Conservation (phyloP, 106 monocot genomes). For the Platanthera zijinensis region DNA sequence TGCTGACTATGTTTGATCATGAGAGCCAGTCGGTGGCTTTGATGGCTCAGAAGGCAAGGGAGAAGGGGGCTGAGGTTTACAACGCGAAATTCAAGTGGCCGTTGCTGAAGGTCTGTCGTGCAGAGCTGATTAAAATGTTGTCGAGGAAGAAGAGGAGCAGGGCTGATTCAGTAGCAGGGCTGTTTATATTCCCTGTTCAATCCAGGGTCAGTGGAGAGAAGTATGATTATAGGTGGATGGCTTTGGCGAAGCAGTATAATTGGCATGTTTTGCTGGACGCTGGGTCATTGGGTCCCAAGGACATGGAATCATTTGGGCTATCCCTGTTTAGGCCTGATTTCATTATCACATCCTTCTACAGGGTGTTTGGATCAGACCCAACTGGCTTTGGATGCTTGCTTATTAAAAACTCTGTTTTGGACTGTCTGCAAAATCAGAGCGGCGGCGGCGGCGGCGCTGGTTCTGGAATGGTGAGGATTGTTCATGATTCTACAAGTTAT, state of each 20-base stretch:
- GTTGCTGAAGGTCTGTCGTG: conserved; percentile 46
- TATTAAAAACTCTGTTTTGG: conserved; percentile 85
- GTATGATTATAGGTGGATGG: conserved; percentile 99
- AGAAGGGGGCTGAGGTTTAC: conserved; percentile 16
- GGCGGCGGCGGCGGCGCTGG: conserved; percentile 55
- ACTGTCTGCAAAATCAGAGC: conserved; percentile 55
- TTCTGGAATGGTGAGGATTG: conserved; percentile 81
- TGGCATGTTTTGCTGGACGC: conserved; percentile 99
- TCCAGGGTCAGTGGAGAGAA: conserved; percentile 86
- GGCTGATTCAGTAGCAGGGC: conserved; percentile 60
- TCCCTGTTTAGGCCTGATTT: conserved; percentile 92
- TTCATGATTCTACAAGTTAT: conserved; percentile 78
- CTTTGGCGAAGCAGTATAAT: conserved; percentile 87
- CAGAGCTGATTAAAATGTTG: conserved; percentile 52
- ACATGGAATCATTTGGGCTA: conserved; percentile 94
- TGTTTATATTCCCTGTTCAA: conserved; percentile 89
- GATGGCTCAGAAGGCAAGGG: conserved; percentile 43
- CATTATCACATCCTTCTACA: conserved; percentile 91
- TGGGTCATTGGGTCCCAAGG: conserved; percentile 90
- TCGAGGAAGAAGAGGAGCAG: conserved; percentile 46
- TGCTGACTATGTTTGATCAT: conserved; percentile 71
- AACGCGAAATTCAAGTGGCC: conserved; percentile 23
- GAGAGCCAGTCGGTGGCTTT: conserved; percentile 58
- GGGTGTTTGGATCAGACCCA: conserved; percentile 83
- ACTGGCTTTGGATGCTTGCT: conserved; percentile 89